Base-by-base conservation (phyloP, 2,329 filamentous ascomycete species). In the Scytalidium sp. region DNA sequence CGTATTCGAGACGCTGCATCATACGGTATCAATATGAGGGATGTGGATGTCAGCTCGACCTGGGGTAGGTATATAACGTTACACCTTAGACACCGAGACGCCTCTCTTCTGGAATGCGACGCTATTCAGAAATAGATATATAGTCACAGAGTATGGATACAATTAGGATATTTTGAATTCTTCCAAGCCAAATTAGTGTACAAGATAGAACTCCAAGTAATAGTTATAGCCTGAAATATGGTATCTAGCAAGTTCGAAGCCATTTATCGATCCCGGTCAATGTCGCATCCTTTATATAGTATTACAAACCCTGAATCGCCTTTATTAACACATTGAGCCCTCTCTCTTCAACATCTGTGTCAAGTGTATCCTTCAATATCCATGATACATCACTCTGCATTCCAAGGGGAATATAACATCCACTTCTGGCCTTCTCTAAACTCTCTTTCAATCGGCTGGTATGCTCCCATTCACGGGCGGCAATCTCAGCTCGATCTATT, bases 391-490 rank as follows among this genome's bases (percentile, higher is more conserved):
- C 93, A 64, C 93, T 97, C 66, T 94, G 80, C 60, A 95, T 72
- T 0, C 93, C 93, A 15, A 97, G 71, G 0, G 90, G 90, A 50
- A 97, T 83, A 62, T 92, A 92, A 43, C 86, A 88, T 5, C 86
- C 87, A 19, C 83, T 84, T 66, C 85, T 89, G 13, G 87, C 88
- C 60, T 84, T 84, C 60, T 96, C 90, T 52, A 97, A 74, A 51
- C 88, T 92, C 68, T 96, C 91, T 69, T 91, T 94, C 54, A 97
- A 76, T 19, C 90, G 78, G 59, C 88, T 93, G 0, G 94, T 97
- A 68, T 97, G 91, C 72, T 99, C 94, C 91, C 94, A 97, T 62
- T 91, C 89, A 59, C 79, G 84, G 1, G 94, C 94, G 5, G 94
- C 94, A 19, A 85, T 81, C 69, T 99, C 94, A 0, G 94, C 94